Conservation (phyloP, 225 moss, liverwort and hornwort genomes). For the Rhytidiadelphus loreus region DNA sequence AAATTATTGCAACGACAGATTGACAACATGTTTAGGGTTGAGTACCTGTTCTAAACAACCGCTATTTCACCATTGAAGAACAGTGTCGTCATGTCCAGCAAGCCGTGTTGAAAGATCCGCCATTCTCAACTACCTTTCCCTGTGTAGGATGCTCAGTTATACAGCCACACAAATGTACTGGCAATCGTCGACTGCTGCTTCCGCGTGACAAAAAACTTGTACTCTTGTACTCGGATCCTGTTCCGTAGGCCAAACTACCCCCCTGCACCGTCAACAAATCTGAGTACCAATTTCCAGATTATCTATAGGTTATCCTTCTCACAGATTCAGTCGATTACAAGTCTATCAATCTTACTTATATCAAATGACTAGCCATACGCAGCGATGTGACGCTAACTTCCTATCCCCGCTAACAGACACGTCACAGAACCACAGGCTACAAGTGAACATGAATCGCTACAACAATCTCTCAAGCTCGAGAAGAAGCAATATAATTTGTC, state of each 20-base stretch:
- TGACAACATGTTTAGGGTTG: background rate
- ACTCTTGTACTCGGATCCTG: background rate
- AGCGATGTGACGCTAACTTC: background rate
- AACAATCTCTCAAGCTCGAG: background rate
- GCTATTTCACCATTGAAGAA: background rate
- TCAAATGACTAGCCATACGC: background rate
- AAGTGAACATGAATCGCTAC: background rate
- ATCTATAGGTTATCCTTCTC: background rate
- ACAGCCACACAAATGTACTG: background rate
- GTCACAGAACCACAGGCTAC: background rate
- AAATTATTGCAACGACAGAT: background rate
- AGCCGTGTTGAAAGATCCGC: background rate
- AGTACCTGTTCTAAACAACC: background rate
- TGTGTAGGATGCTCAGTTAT: background rate
- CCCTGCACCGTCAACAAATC: background rate
- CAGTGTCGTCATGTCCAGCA: background rate
- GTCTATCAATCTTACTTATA: background rate
- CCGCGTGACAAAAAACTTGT: background rate
- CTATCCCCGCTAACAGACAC: background rate
- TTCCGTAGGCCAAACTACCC: background rate
- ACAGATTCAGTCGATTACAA: background rate
- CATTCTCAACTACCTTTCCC: background rate
- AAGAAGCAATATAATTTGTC: background rate
- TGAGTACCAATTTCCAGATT: background rate
- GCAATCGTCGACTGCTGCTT: background rate